Base-by-base conservation (phyloP, 2,329 filamentous ascomycete genomes). In the Purpureocillium lavendulum region DNA sequence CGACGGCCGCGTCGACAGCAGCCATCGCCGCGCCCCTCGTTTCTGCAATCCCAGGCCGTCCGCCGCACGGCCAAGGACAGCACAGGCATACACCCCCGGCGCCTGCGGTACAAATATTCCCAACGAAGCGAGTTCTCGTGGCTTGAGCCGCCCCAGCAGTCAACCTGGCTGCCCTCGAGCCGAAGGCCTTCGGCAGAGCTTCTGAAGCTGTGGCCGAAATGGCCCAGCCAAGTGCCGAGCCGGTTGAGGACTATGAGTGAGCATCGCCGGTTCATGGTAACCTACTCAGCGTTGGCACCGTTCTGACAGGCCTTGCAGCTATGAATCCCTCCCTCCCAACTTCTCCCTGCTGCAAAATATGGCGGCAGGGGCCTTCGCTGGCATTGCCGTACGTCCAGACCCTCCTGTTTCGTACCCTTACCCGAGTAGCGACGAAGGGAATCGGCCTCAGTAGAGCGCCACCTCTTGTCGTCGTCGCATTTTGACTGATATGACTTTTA, bases 321-420 rank as follows among this genome's bases (percentile, higher is more conserved):
- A 97, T 76, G 90, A 97, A 75, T 82, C 83, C 49, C 78, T 98
- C 42, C 89, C 90, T 48, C 85, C 89, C 49, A 94, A 95, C 66
- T 95, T 95, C 71, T 92, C 88, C 53, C 75, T 97, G 57, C 69
- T 84, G 49, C 87, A 92, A 61, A 98, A 97, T 66, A 96, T 97
- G 88, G 71, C 82, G 47, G 92, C 92, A 40, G 92, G 92, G 61
- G 92, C 92, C 51, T 96, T 97, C 66, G 92, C 92, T 43, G 92
- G 92, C 53, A 94, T 96, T 66, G 87, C 89, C 55, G 87, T 94
- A 80, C 53, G 82, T 58, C 16, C n/a, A n/a, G n/a, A n/a, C n/a
- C 7, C 12, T 29, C 26, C 5, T 26, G 21, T 10, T 6, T 26
- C 21, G 5, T 26, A 26, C 5, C 10, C 31, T 18, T 33, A 3